phyloP scores from a whole-genome alignment of 352 stramenopile species.

The Blastocystis sp. region DNA sequence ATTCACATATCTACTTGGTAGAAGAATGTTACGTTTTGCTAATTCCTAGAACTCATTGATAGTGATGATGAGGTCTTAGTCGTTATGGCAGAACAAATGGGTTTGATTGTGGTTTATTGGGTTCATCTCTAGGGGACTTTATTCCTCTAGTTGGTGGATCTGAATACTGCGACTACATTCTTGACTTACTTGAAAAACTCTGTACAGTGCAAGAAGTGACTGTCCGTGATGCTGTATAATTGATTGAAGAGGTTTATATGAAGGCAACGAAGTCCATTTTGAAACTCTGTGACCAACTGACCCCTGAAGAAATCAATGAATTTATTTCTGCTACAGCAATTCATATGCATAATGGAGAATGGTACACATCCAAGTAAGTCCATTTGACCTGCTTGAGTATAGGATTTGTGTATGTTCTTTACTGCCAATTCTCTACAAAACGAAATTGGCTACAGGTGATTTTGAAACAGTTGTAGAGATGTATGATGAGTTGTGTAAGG shows the following conservation, averaged over 20 bases:
- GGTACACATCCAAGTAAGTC: slow-evolving; percentile 24
- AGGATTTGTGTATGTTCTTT: slow-evolving; percentile 56
- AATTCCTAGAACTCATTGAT: slow-evolving; percentile 41
- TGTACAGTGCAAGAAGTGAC: slow-evolving; percentile 54
- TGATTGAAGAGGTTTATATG: background rate
- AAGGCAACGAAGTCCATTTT: slow-evolving; percentile 55
- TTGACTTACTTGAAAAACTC: slow-evolving; percentile 34
- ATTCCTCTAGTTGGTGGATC: slow-evolving; percentile 36
- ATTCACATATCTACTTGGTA: slow-evolving; percentile 41
- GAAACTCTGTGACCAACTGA: slow-evolving; percentile 24
- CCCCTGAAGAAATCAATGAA: slow-evolving; percentile 49
- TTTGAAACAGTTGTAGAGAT: slow-evolving; percentile 50
- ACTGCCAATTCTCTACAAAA: slow-evolving; percentile 52
- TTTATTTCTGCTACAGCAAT: slow-evolving; percentile 3
- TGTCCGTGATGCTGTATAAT: slow-evolving; percentile 24
- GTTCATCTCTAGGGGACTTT: background rate
- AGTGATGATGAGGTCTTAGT: slow-evolving; percentile 62
- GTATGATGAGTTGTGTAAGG: slow-evolving; percentile 59
- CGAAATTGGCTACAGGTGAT: slow-evolving; percentile 4
- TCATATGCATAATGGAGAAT: slow-evolving; percentile 53
- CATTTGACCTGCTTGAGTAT: background rate
- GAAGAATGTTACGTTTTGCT: background rate
- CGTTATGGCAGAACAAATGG: slow-evolving; percentile 43
- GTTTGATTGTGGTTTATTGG: background rate
- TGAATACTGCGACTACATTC: slow-evolving; percentile 20